These are phyloP conservation scores for Pestalotiopsis sp. DNA, from an alignment of 2,329 filamentous ascomycete genomes.

Conservation along the genomic window DNA sequence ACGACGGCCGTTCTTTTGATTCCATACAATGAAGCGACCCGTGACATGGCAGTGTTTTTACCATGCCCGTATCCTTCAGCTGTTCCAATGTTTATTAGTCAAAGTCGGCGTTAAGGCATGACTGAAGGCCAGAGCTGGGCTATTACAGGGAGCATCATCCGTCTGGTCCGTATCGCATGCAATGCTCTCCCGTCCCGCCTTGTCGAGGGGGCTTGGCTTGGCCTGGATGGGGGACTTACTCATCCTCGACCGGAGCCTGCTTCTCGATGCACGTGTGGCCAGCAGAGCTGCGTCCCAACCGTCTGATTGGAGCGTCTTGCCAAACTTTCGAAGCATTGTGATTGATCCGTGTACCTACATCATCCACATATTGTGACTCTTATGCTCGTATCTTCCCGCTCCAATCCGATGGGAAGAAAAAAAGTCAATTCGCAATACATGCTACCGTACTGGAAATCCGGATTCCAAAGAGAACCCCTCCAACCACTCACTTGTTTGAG, in stretches of 20 bases:
- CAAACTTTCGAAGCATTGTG: background rate
- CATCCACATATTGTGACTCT: background rate
- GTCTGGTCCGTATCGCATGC: background rate
- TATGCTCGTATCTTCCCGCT: background rate
- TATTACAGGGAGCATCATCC: too few species aligned
- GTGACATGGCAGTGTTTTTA: background rate
- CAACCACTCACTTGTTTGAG: background rate
- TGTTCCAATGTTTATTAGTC: too few species aligned
- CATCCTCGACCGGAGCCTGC: background rate
- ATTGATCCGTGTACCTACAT: background rate
- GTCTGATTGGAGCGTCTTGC: background rate
- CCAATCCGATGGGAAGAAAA: background rate
- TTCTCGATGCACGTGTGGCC: background rate
- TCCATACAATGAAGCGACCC: background rate
- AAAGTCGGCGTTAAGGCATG: too few species aligned
- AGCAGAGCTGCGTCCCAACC: background rate
- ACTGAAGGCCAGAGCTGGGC: too few species aligned
- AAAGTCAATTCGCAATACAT: background rate
- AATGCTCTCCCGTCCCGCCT: background rate
- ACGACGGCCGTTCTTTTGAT: background rate
- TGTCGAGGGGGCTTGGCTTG: background rate
- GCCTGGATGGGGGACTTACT: background rate
- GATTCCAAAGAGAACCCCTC: background rate
- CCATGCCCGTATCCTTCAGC: background rate
- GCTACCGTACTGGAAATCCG: background rate